A percentile compares a stretch with the other conserved stretches of the same genome.
phyloP scores from a whole-genome alignment of 148 eudicot species.

The Chenopodium suecicum region DNA sequence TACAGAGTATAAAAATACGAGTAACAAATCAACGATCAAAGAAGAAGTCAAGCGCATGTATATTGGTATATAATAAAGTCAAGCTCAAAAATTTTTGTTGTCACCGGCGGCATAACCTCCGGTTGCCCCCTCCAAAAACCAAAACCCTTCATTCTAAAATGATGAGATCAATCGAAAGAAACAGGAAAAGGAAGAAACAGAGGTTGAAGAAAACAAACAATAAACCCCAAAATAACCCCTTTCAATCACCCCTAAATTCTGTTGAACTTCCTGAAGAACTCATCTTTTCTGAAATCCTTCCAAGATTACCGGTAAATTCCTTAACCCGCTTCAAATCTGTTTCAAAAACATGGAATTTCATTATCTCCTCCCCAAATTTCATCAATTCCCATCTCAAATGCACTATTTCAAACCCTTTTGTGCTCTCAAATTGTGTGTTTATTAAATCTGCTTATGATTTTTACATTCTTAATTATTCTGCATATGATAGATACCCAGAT shows the following conservation, averaged over 20 bases:
- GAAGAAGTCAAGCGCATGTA: neutral
- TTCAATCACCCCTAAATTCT: neutral
- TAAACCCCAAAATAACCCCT: neutral
- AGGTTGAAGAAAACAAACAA: conserved; percentile 15
- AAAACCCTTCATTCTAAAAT: conserved; percentile 5
- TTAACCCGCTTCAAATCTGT: conserved; percentile 28
- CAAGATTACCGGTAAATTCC: conserved; percentile 28
- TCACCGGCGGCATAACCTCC: conserved; percentile 13
- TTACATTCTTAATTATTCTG: conserved; percentile 31
- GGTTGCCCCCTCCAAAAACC: neutral
- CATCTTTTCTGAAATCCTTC: conserved; percentile 31
- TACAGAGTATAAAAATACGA: too few relatives aligned
- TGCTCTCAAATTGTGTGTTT: conserved; percentile 28
- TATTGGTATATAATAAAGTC: conserved; percentile 16
- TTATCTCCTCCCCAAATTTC: conserved; percentile 20
- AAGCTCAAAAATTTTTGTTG: neutral
- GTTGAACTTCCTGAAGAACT: conserved; percentile 30
- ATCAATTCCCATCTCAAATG: conserved; percentile 24
- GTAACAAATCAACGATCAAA: neutral
- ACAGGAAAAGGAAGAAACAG: conserved; percentile 1
- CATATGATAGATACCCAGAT: conserved; percentile 31
- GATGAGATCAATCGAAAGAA: conserved; percentile 8
- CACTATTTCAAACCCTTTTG: conserved; percentile 27
- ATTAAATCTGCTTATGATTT: conserved; percentile 29
- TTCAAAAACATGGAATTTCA: conserved; percentile 23